Evolutionary conservation across 148 eudicot species (phyloP).

Genomic region (Rhododendron griersonianum): DNA sequence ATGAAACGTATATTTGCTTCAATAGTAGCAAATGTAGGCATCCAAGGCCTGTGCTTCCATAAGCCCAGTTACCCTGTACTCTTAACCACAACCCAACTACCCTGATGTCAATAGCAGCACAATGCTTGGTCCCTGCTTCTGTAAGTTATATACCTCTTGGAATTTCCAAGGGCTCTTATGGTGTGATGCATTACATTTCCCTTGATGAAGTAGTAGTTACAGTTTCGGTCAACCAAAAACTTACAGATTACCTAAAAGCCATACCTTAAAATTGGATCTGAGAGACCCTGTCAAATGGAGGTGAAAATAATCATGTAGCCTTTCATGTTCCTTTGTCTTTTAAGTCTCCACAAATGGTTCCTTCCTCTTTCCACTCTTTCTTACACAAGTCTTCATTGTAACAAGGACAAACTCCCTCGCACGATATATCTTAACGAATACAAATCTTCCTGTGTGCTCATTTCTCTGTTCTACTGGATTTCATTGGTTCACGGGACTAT

Average conservation of each 20-base stretch:
- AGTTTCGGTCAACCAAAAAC: neutral
- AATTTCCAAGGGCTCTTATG: neutral
- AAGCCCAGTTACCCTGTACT: neutral
- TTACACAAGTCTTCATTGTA: neutral
- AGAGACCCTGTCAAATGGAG: neutral
- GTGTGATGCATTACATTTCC: neutral
- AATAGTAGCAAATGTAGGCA: no score
- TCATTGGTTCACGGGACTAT: neutral
- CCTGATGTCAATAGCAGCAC: neutral
- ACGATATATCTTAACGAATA: neutral
- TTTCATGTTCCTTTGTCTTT: neutral
- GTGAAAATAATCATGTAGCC: neutral
- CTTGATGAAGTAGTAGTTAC: neutral
- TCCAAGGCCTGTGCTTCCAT: neutral
- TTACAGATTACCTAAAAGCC: neutral
- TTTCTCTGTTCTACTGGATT: neutral
- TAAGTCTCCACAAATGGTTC: neutral
- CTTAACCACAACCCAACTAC: neutral
- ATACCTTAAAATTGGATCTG: neutral
- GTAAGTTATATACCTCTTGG: neutral
- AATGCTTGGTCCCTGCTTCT: neutral
- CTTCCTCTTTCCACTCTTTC: neutral
- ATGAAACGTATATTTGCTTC: no score
- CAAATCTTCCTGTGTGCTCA: neutral
- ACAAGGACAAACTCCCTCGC: neutral